phyloP scores from a whole-genome alignment of 2,329 filamentous ascomycete genomes.

The Aspergillus fumigatus region DNA sequence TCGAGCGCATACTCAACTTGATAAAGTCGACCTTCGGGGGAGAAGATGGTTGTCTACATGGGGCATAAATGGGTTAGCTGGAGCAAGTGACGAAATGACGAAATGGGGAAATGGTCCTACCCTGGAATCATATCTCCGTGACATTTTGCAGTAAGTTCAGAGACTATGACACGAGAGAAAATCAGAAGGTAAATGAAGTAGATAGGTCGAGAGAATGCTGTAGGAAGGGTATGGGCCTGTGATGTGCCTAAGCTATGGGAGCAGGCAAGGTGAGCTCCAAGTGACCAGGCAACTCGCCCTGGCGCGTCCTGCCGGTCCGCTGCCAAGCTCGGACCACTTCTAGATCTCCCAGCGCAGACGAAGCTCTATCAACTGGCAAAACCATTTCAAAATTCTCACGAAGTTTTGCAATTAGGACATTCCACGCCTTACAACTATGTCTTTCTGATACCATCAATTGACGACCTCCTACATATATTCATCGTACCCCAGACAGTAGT shows the following conservation, averaged over 20 bases:
- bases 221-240: conserved; percentile 6
- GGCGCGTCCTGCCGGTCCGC: conserved; percentile 31
- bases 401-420: neutral
- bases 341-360: conserved; percentile 11
- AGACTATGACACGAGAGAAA: conserved; percentile 12
- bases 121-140: conserved; percentile 94
- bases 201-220: conserved; percentile 9
- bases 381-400: neutral
- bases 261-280: conserved; percentile 30
- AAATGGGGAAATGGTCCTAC: conserved; percentile 51
- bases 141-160: conserved; percentile 57
- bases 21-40: conserved; percentile 94
- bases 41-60: conserved; percentile 95
- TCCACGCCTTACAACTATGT: neutral
- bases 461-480: neutral
- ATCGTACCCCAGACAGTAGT: neutral
- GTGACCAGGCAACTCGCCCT: conserved; percentile 36
- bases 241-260: conserved; percentile 16
- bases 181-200: conserved; percentile 5
- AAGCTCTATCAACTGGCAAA: neutral
- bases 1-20: conserved; percentile 99
- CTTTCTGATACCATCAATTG: neutral
- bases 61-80: conserved; percentile 33
- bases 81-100: conserved; percentile 22
- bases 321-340: conserved; percentile 38